phyloP scores from a whole-genome alignment of 805 yeast genomes.

The Yamadazyma akitaensis region DNA sequence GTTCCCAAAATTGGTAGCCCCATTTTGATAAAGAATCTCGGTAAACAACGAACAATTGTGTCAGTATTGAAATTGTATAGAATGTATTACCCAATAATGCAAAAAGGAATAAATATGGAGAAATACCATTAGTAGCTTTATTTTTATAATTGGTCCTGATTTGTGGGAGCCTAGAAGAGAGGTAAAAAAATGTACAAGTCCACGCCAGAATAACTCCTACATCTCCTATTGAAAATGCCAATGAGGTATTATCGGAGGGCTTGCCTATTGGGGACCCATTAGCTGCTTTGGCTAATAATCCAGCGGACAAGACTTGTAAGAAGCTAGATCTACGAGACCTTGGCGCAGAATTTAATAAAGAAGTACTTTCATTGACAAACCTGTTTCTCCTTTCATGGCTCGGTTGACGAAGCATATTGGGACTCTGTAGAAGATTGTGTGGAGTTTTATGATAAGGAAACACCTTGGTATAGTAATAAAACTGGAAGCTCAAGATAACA shows the following conservation, averaged over 20 bases:
- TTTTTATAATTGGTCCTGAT: conserved; percentile 27
- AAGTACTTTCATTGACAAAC: conserved; percentile 18
- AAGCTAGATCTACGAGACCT: neutral
- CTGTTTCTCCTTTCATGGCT: conserved; percentile 16
- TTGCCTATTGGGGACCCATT: conserved; percentile 6
- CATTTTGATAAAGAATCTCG: conserved; percentile 10
- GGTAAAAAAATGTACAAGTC: conserved; percentile 28
- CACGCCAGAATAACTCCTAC: conserved; percentile 33
- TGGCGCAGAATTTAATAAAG: neutral
- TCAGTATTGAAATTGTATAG: conserved; percentile 31
- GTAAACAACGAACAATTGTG: conserved; percentile 25
- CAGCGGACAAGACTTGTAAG: conserved; percentile 6
- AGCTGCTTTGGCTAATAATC: conserved; percentile 9
- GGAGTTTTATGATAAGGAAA: conserved; percentile 39
- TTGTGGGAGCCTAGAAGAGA: conserved; percentile 35
- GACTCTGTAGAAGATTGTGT: conserved; percentile 37
- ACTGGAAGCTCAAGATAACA: conserved; percentile 63
- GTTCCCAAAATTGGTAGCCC: conserved; percentile 49
- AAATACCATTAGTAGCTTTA: conserved; percentile 34
- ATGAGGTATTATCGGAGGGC: neutral
- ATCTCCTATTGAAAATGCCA: neutral
- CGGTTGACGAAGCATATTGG: conserved; percentile 26
- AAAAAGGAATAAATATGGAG: conserved; percentile 31
- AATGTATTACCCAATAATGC: conserved; percentile 36
- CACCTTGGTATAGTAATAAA: conserved; percentile 58